These are phyloP conservation scores for Plasmodium gonderi DNA, from an alignment of 169 alveolate genomes.

Conservation along the genomic window DNA sequence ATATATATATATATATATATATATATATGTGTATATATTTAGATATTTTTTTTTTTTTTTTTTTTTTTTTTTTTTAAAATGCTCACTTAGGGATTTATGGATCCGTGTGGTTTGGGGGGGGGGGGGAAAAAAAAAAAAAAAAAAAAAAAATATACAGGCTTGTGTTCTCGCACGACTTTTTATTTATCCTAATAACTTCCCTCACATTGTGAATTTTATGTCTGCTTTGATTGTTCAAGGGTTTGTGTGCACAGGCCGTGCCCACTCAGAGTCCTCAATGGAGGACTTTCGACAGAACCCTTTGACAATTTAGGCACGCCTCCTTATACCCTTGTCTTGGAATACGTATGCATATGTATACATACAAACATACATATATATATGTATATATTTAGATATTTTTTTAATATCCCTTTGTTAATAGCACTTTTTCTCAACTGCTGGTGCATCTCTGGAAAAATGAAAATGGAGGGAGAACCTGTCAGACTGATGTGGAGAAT, in stretches of 20 bases:
- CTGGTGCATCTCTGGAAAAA: not conserved
- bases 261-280: not conserved
- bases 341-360: not conserved
- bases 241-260: not conserved
- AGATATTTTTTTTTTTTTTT: not conserved
- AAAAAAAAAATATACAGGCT: no score
- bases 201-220: no score
- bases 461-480: not conserved
- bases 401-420: no score
- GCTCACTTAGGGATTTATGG: not conserved
- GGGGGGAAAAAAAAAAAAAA: no score
- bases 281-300: not conserved
- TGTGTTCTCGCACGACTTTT: no score
- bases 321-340: not conserved
- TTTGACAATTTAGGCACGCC: not conserved
- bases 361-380: not conserved
- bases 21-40: not conserved
- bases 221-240: not conserved
- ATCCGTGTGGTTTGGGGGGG: no score
- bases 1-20: not conserved
- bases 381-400: not conserved
- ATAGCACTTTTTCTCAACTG: no score
- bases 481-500: not conserved
- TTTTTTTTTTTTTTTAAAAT: not conserved
- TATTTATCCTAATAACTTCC: not conserved